Base-by-base conservation (phyloP, 2,329 filamentous ascomycete genomes). In the Rhinocladiella similis region DNA sequence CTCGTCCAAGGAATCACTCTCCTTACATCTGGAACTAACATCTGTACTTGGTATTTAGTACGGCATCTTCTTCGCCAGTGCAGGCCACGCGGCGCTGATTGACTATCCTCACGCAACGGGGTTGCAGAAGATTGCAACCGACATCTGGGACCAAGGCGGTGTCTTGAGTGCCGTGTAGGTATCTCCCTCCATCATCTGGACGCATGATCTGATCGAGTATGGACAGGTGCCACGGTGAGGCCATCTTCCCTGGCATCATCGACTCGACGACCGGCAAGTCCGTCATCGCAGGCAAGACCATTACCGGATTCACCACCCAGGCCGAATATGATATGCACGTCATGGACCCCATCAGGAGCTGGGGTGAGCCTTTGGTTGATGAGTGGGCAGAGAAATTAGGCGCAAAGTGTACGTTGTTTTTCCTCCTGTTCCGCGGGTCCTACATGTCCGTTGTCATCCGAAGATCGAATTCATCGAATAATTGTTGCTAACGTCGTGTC, bases 31-130 rank as follows among this genome's bases (percentile, higher is more conserved):
- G n/a, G n/a, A 49, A 6, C 29, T 19, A 43, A 48, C 19, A 25
- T 36, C 19, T 35, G 20, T 49, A 45, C 12, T 9, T 16, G 20
- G 5, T 25, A 35, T 22, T 3, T 43, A 63, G 49, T 63, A 72
- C 57, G 74, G 74, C 33, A 54, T 76, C n/a, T 76, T 76, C 67
- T 76, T 71, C 61, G 73, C 74, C 5, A 72, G 69, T 3, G 75
- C 74, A 1, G 75, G 75, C 14, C 76, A 79, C 54, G 77, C 77
- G 1, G 69, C 75, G 1, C 60, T 79, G 47, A 73, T 79, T 50
- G 77, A 80, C 62, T 79, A 78, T 60, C 76, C 77, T 4, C 69
- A 68, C 27, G 75, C 77, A 4, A 70, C 59, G 18, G 64, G 57
- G 1, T 66, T 79, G 48, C 75, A 79, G 57, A 66, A 65, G 7